Evolutionary conservation across 345 rosid species (phyloP).

Genomic region (Arabidopsis suecica): DNA sequence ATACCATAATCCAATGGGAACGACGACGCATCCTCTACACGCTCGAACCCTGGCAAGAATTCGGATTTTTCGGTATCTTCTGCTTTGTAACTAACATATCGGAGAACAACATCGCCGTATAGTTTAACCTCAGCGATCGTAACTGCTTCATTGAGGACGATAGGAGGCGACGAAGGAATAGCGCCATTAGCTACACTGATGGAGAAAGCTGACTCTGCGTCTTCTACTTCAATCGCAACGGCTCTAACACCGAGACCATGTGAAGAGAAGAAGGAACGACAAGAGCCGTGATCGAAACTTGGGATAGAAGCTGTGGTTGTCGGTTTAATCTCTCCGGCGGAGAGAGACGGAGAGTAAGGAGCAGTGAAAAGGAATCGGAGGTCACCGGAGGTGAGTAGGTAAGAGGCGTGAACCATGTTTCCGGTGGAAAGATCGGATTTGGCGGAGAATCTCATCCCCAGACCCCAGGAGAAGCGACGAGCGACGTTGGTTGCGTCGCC

Average conservation of each 20-base stretch:
- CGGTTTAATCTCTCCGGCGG: slow-evolving; percentile 45
- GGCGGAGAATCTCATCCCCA: slow-evolving; percentile 80
- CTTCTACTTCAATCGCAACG: slow-evolving; percentile 72
- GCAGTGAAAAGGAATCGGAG: slow-evolving; percentile 83
- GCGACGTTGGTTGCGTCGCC: slow-evolving; percentile 79
- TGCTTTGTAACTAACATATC: slow-evolving; percentile 65
- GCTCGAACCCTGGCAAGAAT: slow-evolving; percentile 73
- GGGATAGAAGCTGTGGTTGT: slow-evolving; percentile 63
- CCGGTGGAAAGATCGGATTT: slow-evolving; percentile 98
- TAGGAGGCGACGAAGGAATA: slow-evolving; percentile 56
- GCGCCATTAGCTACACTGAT: slow-evolving; percentile 75
- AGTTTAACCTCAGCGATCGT: slow-evolving; percentile 73
- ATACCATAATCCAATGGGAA: slow-evolving; percentile 79
- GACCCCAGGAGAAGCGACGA: slow-evolving; percentile 92
- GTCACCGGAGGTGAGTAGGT: slow-evolving; percentile 81
- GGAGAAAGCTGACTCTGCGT: slow-evolving; percentile 67
- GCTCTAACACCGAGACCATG: slow-evolving; percentile 84
- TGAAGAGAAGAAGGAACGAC: slow-evolving; percentile 60
- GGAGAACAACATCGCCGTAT: slow-evolving; percentile 83
- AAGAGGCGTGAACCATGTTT: slow-evolving; percentile 78
- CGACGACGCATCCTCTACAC: slow-evolving; percentile 54
- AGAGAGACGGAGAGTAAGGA: slow-evolving; percentile 80
- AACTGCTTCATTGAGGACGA: slow-evolving; percentile 52
- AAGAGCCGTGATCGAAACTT: slow-evolving; percentile 48
- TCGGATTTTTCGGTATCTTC: not conserved